These are phyloP conservation scores for Phytophthora pluvialis DNA, from an alignment of 352 stramenopile species.

Conservation along the genomic window DNA sequence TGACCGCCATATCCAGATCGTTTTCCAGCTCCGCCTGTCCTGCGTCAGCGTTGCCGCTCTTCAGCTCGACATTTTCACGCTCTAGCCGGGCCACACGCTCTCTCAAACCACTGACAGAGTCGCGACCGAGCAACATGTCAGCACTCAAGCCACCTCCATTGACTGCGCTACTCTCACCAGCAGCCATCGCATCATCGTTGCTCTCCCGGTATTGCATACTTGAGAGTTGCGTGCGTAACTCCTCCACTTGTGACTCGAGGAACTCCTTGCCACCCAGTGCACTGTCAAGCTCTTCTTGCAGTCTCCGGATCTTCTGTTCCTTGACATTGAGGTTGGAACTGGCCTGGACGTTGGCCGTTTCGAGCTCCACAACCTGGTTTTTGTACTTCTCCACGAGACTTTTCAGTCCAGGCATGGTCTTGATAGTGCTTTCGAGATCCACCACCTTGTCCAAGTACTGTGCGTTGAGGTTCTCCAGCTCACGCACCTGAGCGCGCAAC, in stretches of 20 bases:
- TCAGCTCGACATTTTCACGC: constrained; percentile 76
- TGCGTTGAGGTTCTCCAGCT: constrained; percentile 80
- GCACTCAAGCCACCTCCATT: constrained; percentile 54
- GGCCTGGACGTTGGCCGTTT: constrained; percentile 82
- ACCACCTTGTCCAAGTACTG: constrained; percentile 87
- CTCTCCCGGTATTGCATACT: constrained; percentile 58
- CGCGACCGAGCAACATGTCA: constrained; percentile 68
- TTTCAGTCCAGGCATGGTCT: constrained; percentile 86
- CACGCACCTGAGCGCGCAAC: constrained; percentile 76
- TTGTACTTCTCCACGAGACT: constrained; percentile 86
- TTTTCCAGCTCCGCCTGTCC: constrained; percentile 60
- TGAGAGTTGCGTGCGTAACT: constrained; percentile 70
- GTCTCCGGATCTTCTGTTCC: constrained; percentile 77
- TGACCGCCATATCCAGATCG: constrained; percentile 81
- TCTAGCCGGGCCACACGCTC: constrained; percentile 76
- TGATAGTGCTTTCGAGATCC: constrained; percentile 87
- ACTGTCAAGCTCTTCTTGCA: constrained; percentile 89
- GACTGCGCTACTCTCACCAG: constrained; percentile 35
- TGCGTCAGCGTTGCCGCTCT: constrained; percentile 55
- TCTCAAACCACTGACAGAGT: constrained; percentile 60
- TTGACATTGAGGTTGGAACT: constrained; percentile 82
- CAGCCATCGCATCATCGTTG: constrained; percentile 47
- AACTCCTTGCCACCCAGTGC: constrained; percentile 85
- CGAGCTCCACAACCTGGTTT: constrained; percentile 88
- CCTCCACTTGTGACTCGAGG: constrained; percentile 85